phyloP scores from a whole-genome alignment of 805 yeast species.

The Saccharomycopsis olivae region DNA sequence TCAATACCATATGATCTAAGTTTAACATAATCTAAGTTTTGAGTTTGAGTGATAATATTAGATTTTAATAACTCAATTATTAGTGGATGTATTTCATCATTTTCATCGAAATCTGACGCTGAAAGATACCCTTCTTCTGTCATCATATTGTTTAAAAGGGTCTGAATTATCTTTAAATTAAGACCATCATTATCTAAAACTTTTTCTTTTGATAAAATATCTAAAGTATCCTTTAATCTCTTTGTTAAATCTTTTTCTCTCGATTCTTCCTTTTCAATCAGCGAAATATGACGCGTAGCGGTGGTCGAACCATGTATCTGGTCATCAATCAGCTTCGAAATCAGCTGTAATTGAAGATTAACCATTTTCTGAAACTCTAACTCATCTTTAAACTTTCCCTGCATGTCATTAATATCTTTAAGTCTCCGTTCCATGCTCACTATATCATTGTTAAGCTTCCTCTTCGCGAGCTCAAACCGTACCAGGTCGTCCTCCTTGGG shows the following conservation, averaged over 20 bases:
- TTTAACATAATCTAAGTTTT: constrained; percentile 5
- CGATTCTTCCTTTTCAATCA: neutral
- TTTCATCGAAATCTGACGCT: constrained; percentile 21
- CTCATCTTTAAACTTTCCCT: neutral
- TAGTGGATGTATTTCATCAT: constrained; percentile 14
- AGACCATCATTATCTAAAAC: neutral
- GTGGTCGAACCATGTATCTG: neutral
- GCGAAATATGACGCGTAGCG: neutral
- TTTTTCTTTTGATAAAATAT: neutral
- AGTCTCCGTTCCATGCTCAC: neutral
- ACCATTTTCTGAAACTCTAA: neutral
- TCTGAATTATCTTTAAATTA: constrained; percentile 4
- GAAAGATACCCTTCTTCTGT: constrained; percentile 22
- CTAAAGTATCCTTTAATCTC: neutral
- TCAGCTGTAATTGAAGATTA: neutral
- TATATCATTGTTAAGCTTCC: neutral
- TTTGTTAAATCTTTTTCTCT: neutral
- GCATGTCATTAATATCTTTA: neutral
- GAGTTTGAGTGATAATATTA: constrained; percentile 6
- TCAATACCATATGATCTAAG: constrained; percentile 12
- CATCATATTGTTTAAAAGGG: constrained; percentile 14
- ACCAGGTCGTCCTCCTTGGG: neutral
- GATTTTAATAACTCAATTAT: constrained; percentile 9
- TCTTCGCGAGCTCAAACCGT: neutral
- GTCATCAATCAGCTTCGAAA: neutral